Base-by-base conservation (phyloP, 2,329 filamentous ascomycete genomes). In the Myriosclerotinia scirpicola region DNA sequence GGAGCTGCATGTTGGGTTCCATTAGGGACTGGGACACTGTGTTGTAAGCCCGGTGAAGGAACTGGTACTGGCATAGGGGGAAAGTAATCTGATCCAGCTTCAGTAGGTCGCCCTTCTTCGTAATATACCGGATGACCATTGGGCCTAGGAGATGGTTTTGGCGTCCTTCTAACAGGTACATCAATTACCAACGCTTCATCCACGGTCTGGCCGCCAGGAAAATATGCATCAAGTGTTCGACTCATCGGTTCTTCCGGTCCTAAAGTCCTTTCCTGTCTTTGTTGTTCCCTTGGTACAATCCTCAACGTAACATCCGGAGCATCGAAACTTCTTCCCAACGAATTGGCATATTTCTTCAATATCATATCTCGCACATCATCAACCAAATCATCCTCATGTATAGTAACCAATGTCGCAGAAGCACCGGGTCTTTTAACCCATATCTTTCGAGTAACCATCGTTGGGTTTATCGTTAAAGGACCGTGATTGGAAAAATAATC, bases 361-460 rank as follows among this genome's bases (percentile, higher is more conserved):
- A 98, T 95, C 82, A 92, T 87, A 73, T 97, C 95, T 73, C 94
- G 90, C 69, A 97, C 89, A 79, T 97, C 94, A 78, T 99, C 95
- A 67, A 98, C 93, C 73, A 98, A 81, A 75, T 97, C 93, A 74
- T 96, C 92, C 74, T 96, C 91, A 72, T 87, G 84, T 73, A 96
- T 90, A 68, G 90, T 87, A 65, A 99, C 90, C 74, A 95, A 83
- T 17, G 95, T 99, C 50, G 94, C 88, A 66, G 94, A 97, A 67
- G 89, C 91, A 71, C 89, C 85, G 26, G 91, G 90, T 74, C 94
- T 86, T 81, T 90, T 95, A 76, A 98, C 94, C 95, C 95, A 99
- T 73, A 98, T 88, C 83, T 96, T 97, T 77, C 92, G 85, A 67
- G 84, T 87, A 71, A 85, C 80, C 86, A 88, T 88, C 38, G 74